Percentiles rank a stretch among this genome's conserved stretches.
Evolutionary conservation across 805 yeast genomes (phyloP).

Genomic region (Metschnikowia proteae): DNA sequence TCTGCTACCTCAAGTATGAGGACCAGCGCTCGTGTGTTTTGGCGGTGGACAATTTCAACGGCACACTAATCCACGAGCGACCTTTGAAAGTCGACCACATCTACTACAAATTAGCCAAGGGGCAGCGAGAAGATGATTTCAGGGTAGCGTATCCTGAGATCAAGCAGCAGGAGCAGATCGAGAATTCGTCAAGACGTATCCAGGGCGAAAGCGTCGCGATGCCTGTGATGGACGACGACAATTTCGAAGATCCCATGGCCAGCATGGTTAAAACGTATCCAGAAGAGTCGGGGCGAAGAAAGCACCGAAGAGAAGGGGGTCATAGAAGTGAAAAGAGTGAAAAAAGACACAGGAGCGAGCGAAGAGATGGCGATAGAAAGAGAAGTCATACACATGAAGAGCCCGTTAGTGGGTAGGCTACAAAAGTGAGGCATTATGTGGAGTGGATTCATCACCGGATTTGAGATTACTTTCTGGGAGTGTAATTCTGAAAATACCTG

Average conservation of each 20-base stretch:
- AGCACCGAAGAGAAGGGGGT: not conserved
- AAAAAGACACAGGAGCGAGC: not conserved
- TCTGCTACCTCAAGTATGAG: constrained; percentile 79
- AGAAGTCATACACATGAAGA: not conserved
- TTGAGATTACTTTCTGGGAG: not conserved
- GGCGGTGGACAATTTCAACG: constrained; percentile 88
- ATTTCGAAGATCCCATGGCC: constrained; percentile 35
- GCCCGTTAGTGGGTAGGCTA: not conserved
- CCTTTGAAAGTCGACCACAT: constrained; percentile 66
- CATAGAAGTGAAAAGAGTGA: not conserved
- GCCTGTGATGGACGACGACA: constrained; percentile 18
- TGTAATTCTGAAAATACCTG: constrained; percentile 12
- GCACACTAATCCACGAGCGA: constrained; percentile 51
- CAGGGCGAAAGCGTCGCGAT: not conserved
- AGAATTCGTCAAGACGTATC: constrained; percentile 5
- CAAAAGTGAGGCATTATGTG: not conserved
- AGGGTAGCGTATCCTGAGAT: constrained; percentile 25
- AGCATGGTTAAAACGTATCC: constrained; percentile 29
- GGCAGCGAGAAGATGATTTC: constrained; percentile 46
- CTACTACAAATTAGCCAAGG: constrained; percentile 52
- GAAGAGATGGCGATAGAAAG: not conserved
- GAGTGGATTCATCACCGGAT: too few relatives aligned
- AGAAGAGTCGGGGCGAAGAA: not conserved
- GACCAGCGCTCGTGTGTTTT: constrained; percentile 75
- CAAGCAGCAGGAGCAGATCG: constrained; percentile 2